Percentiles rank a stretch among this genome's conserved stretches.
phyloP scores from a whole-genome alignment of 2,329 filamentous ascomycete species.

The Aspergillus sp. region DNA sequence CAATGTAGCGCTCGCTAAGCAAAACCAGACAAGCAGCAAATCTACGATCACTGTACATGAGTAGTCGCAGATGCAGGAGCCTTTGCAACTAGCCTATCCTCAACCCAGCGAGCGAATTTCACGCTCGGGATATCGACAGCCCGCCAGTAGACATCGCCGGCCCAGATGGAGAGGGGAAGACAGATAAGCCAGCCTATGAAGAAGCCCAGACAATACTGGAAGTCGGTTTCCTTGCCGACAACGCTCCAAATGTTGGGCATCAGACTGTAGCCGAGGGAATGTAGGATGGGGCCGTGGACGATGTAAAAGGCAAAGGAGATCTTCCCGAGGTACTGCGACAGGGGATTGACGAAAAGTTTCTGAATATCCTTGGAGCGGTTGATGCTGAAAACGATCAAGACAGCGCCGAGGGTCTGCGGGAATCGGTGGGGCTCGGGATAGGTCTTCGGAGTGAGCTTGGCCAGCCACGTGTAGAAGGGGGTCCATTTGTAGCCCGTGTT shows the following conservation, averaged over 20 bases:
- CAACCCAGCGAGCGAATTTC: conserved; percentile 43
- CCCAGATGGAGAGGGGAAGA: conserved; percentile 41
- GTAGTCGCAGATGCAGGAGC: conserved; percentile 3
- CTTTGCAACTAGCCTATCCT: conserved; percentile 24
- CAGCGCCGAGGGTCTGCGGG: conserved; percentile 34
- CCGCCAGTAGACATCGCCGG: conserved; percentile 52
- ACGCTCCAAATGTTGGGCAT: conserved; percentile 34
- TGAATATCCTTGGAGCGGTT: conserved; percentile 34
- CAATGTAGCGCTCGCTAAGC: no score
- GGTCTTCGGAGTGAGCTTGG: conserved; percentile 28
- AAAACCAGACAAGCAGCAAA: not conserved
- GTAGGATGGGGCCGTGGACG: conserved; percentile 37
- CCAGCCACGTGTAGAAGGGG: conserved; percentile 34
- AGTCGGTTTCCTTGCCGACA: conserved; percentile 30
- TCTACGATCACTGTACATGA: conserved; percentile 5
- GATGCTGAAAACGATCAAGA: conserved; percentile 35
- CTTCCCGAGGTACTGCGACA: conserved; percentile 39
- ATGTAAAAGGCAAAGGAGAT: conserved; percentile 42
- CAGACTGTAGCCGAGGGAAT: conserved; percentile 35
- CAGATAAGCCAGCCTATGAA: conserved; percentile 32
- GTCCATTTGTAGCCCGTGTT: conserved; percentile 32
- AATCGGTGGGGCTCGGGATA: conserved; percentile 38
- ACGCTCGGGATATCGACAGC: conserved; percentile 45
- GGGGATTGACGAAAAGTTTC: conserved; percentile 29
- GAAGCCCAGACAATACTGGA: conserved; percentile 32